A percentile compares a stretch with the other conserved stretches of the same genome.
Evolutionary conservation across 768 basidiomycete species (phyloP).

Genomic region (Asterophora lycoperdoides): DNA sequence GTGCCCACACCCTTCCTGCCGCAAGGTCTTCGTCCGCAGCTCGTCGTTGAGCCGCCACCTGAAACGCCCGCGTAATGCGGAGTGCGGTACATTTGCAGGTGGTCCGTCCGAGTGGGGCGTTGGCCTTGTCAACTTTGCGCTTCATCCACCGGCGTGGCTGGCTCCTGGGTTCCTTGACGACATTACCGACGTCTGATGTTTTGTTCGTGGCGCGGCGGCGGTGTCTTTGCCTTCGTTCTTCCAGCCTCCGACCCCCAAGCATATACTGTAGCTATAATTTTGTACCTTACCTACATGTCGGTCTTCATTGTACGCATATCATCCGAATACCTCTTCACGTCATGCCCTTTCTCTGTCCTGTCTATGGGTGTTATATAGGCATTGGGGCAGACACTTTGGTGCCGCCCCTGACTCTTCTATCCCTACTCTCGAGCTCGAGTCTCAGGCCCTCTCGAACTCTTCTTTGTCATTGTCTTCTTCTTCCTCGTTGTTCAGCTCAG

Average conservation of each 20-base stretch:
- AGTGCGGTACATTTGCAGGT: slow-evolving; percentile 14
- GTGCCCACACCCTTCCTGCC: slow-evolving; percentile 17
- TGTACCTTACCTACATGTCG: too few species aligned
- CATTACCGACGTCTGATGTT: slow-evolving; percentile 4
- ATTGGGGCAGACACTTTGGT: too few species aligned
- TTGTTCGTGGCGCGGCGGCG: neutral
- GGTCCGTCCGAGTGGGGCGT: slow-evolving; percentile 13
- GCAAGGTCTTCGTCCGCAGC: slow-evolving; percentile 17
- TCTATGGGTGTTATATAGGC: too few species aligned
- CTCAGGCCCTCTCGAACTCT: slow-evolving; percentile 15
- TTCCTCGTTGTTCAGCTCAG: slow-evolving; percentile 11
- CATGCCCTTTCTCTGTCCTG: too few species aligned
- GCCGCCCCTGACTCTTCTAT: too few species aligned
- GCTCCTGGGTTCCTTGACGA: slow-evolving; percentile 17
- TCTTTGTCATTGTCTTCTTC: slow-evolving; percentile 11
- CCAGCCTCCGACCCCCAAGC: neutral
- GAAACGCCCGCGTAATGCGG: slow-evolving; percentile 12
- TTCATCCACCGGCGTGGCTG: slow-evolving; percentile 15
- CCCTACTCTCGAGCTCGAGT: slow-evolving; percentile 14
- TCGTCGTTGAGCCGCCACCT: slow-evolving; percentile 20
- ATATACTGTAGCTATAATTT: neutral
- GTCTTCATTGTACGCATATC: too few species aligned
- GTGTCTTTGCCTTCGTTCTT: neutral
- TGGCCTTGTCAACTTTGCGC: slow-evolving; percentile 15
- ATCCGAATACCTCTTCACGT: too few species aligned